phyloP scores from a whole-genome alignment of 345 rosid genomes.

The Toxicodendron radicans region DNA sequence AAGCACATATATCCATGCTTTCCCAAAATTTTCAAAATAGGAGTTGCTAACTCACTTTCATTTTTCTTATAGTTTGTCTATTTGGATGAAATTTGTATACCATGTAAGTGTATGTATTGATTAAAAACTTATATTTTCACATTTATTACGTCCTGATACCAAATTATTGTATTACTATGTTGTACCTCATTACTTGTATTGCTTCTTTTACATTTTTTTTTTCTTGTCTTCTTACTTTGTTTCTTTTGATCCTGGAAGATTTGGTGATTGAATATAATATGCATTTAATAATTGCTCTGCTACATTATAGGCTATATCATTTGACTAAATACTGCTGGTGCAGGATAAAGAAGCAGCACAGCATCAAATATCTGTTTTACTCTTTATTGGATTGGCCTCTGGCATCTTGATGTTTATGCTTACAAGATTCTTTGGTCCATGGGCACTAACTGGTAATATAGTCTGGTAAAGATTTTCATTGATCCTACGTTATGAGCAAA shows the following conservation, averaged over 20 bases:
- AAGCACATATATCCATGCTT: background rate
- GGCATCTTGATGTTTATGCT: constrained; percentile 75
- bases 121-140: background rate
- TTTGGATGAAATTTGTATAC: background rate
- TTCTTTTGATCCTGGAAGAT: background rate
- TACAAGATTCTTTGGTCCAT: constrained; percentile 67
- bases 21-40: background rate
- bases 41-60: background rate
- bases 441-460: constrained; percentile 70
- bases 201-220: background rate
- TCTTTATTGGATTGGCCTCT: constrained; percentile 71
- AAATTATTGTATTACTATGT: background rate
- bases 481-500: constrained; percentile 13
- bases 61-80: background rate
- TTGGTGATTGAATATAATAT: background rate
- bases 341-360: constrained; percentile 84
- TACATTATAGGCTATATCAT: constrained; percentile 8
- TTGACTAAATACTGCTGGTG: constrained; percentile 11
- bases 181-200: background rate
- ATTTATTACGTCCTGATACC: background rate
- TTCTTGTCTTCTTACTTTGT: background rate
- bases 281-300: background rate
- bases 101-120: background rate
- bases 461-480: constrained; percentile 19
- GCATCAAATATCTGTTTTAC: constrained; percentile 73